Evolutionary conservation across 345 rosid genomes (phyloP).

Genomic region (Lumnitzera littorea): DNA sequence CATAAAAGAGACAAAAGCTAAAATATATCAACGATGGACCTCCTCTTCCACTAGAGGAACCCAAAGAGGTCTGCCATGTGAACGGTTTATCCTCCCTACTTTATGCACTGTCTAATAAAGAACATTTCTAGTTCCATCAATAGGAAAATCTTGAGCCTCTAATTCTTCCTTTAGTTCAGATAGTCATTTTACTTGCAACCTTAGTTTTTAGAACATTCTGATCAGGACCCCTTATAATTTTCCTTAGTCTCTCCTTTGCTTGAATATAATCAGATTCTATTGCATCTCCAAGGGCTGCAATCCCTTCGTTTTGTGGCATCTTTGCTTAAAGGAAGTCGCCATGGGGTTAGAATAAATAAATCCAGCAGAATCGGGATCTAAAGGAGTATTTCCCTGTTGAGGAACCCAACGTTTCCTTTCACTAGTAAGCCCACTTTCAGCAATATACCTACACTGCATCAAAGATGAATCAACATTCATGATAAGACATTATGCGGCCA

Average conservation of each 20-base stretch:
- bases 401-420: slow-evolving; percentile 99
- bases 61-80: slow-evolving; percentile 98
- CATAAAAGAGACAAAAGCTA: background rate
- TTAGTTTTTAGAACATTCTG: slow-evolving; percentile 80
- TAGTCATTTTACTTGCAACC: slow-evolving; percentile 94
- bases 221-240: slow-evolving; percentile 71
- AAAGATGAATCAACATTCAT: slow-evolving; percentile 6
- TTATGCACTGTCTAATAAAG: slow-evolving; percentile 98
- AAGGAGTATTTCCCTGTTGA: slow-evolving; percentile 81
- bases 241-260: slow-evolving; percentile 65
- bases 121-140: slow-evolving; percentile 93
- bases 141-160: slow-evolving; percentile 91
- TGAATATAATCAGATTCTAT: slow-evolving; percentile 76
- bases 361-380: slow-evolving; percentile 90
- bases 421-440: slow-evolving; percentile 94
- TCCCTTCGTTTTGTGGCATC: slow-evolving; percentile 77
- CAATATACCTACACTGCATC: slow-evolving; percentile 50
- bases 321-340: slow-evolving; percentile 88
- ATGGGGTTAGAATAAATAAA: slow-evolving; percentile 81
- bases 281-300: slow-evolving; percentile 61
- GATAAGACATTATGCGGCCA: background rate
- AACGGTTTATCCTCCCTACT: slow-evolving; percentile 94
- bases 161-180: slow-evolving; percentile 91
- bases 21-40: slow-evolving; percentile 31
- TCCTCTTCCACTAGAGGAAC: slow-evolving; percentile 95